Evolutionary conservation across 345 rosid species (phyloP), one percentile per base, ranked within the genome.

Genomic region (Arabis hirsuta): DNA sequence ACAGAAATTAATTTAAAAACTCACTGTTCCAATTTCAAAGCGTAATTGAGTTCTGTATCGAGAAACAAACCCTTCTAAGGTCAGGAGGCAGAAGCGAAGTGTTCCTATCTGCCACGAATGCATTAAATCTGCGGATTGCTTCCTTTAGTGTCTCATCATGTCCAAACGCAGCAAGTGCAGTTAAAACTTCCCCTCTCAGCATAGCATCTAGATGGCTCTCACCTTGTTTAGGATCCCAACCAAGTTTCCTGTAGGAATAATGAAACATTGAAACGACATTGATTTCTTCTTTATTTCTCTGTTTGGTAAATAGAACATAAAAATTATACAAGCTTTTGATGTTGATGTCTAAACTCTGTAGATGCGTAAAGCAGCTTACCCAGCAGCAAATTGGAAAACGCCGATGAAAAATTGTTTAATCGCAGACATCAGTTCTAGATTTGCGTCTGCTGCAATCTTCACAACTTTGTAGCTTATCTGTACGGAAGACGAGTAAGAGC

Each of bases 141-240:
- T 95, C 96, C 43, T 77, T 75, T 52, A 82, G 77, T 27, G 96
- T 90, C 79, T 71, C 81, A 13, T 82, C 91, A 81, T 90, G 86
- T 32, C 99, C 96, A 71, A 82, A 79, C 43, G 54, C 67, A 62
- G 92, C 91, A 68, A 95, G 91, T 50, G 91, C 97, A 71, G 89
- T 80, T 80, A 90, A 74, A 67, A 95, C 60, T 84, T 95, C 96
- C 74, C 96, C 99, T 82, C 99, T 89, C 82, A 91, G 82, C 97
- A 91, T 85, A 36, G 96, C 81, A 76, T 95, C 92, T 54, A 88
- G 86, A 83, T 89, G 99, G 58, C 92, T 86, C 84, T 95, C 99
- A 13, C 96, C 96, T 74, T 78, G 72, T 76, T 87, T 95, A 69
- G 91, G 80, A 12, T 89, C 99, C 97, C 97, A 95, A 55, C 97